Evolutionary conservation across 306 rosid genomes (phyloP).

Genomic region (Quercus ilex): DNA sequence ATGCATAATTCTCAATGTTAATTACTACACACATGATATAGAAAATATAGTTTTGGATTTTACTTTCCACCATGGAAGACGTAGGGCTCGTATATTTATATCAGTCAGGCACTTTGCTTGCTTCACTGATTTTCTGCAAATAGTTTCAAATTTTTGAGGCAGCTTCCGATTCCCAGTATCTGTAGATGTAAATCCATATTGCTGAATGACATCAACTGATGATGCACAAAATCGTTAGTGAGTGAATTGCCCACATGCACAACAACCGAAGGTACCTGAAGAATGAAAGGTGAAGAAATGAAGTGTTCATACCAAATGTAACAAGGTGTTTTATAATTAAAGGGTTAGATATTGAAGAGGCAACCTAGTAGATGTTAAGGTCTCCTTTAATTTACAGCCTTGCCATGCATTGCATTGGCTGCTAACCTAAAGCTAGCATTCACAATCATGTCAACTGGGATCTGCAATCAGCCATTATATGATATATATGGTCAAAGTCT

Average conservation of each 20-base stretch:
- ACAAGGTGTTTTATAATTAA: neutral
- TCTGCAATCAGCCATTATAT: neutral
- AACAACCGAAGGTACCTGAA: neutral
- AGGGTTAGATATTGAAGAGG: neutral
- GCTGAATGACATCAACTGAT: neutral
- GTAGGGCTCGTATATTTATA: neutral
- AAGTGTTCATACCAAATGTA: neutral
- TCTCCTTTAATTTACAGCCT: neutral
- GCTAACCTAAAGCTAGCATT: neutral
- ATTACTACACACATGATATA: too few species aligned
- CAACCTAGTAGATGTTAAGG: neutral
- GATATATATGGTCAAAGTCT: too few species aligned
- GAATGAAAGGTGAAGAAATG: neutral
- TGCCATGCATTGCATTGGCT: constrained; percentile 3
- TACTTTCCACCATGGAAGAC: neutral
- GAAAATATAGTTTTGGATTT: neutral
- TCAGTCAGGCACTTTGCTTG: neutral
- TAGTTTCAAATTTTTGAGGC: neutral
- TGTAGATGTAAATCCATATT: neutral
- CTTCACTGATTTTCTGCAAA: neutral
- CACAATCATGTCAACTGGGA: constrained; percentile 10
- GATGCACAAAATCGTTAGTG: neutral
- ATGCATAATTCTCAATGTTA: too few species aligned
- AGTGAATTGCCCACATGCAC: neutral
- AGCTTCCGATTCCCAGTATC: neutral